Base-by-base conservation (phyloP, 345 rosid genomes). In the Pugionium dolabratum region DNA sequence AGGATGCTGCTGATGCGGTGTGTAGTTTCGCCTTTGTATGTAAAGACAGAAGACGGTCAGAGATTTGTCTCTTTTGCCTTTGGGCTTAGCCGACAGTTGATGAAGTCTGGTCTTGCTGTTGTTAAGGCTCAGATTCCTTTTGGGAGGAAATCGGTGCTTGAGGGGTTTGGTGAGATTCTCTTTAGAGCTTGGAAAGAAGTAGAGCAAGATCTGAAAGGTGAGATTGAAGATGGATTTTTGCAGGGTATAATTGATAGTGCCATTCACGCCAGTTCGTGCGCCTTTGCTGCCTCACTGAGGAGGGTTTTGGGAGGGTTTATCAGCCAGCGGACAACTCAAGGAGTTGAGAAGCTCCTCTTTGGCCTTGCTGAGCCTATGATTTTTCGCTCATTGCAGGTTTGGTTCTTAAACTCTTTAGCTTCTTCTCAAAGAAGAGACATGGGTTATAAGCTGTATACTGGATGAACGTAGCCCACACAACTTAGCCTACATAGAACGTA, bases 21-120 rank as follows among this genome's bases (percentile, higher is more conserved):
- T 37, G 81, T 94, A 9, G 83, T 94, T 47, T 79, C 90, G 1
- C 99, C 99, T 5, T 28, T 90, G 57, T 88, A 81, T 71, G 59
- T 94, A 54, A 94, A 85, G 55, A 84, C 94, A 0, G 92, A 90
- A 57, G 97, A 94, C 9, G 99, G 99, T 35, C 84, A 82, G 87
- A 79, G 69, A 33, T 94, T 90, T 44, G 60, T 86, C 37, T 84
- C 87, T 31, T 88, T 88, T 54, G 69, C 88, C 5, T 88, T 86
- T 54, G 90, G 95, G 50, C 80, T 94, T 76, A 85, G 95, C 66
- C 33, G 73, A 76, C 92, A 88, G 81, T 58, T 90, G 59, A 41
- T 82, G 83, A 93, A 84, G 82, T 85, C 92, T 3, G 86, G 81
- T 25, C 75, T 94, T 72, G 99, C 87, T 4, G 84, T 94, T 82